These are phyloP conservation scores for Effrenium voratum DNA, from an alignment of 73 alveolate species.

Conservation along the genomic window DNA sequence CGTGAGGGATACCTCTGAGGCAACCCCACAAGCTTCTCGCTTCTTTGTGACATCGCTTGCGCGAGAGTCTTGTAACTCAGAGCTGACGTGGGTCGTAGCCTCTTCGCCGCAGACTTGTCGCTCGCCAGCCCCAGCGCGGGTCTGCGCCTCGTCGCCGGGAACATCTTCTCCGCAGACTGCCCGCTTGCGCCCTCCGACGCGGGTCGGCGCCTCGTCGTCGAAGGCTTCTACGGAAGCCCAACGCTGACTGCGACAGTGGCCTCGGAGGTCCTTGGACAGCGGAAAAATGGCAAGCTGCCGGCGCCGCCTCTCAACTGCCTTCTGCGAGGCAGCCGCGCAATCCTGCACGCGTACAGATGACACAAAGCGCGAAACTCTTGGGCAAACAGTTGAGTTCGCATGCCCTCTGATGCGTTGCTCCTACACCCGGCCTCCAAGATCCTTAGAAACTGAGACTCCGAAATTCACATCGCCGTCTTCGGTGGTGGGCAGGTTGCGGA, in stretches of 20 bases:
- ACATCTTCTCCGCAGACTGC: too few relatives aligned
- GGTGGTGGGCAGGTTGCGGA: conserved; percentile 44
- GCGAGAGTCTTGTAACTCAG: background rate
- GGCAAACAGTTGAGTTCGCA: too few relatives aligned
- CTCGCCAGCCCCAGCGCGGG: background rate
- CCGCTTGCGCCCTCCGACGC: too few relatives aligned
- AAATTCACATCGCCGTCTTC: conserved; percentile 33
- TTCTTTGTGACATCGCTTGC: background rate
- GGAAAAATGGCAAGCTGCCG: too few relatives aligned
- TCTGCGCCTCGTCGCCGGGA: background rate
- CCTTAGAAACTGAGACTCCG: background rate
- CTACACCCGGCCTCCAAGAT: background rate
- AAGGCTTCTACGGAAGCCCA: too few relatives aligned
- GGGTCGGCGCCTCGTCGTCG: too few relatives aligned
- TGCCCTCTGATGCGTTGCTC: too few relatives aligned
- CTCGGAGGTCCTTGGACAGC: background rate
- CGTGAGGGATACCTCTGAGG: background rate
- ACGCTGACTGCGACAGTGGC: background rate
- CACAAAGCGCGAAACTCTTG: background rate
- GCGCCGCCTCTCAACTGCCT: background rate
- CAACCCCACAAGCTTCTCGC: background rate
- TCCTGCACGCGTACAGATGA: background rate
- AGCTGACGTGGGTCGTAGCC: background rate
- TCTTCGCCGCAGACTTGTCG: background rate
- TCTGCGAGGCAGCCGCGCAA: background rate